Percentiles rank a stretch among this genome's conserved stretches.
phyloP scores from a whole-genome alignment of 345 rosid genomes.

The Lumnitzera littorea region DNA sequence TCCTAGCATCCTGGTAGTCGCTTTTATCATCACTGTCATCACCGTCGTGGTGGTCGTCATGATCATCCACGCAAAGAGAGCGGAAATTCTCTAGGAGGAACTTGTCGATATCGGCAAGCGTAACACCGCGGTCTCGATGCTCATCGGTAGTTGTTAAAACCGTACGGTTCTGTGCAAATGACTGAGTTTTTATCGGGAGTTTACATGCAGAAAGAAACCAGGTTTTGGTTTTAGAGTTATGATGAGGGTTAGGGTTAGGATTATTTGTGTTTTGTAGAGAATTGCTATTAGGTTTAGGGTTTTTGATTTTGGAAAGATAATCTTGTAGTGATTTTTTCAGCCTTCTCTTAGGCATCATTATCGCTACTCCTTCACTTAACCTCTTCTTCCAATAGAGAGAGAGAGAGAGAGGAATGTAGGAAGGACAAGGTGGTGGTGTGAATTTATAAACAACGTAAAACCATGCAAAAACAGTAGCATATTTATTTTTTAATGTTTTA shows the following conservation, averaged over 20 bases:
- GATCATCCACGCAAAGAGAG: conserved; percentile 59
- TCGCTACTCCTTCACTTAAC: background rate
- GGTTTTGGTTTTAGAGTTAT: conserved; percentile 18
- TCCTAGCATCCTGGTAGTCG: conserved; percentile 7
- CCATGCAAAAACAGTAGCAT: too few species aligned
- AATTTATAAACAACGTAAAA: too few species aligned
- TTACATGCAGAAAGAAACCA: conserved; percentile 48
- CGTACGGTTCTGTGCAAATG: conserved; percentile 33
- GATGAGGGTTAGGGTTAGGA: too few species aligned
- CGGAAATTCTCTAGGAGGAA: conserved; percentile 77
- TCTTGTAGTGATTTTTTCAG: conserved; percentile 54
- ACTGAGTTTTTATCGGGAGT: conserved; percentile 48
- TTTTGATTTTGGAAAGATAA: conserved; percentile 60
- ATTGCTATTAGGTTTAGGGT: conserved; percentile 21
- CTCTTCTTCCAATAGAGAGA: background rate
- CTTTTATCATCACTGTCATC: conserved; percentile 9
- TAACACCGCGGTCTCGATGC: conserved; percentile 33
- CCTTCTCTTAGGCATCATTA: conserved; percentile 51
- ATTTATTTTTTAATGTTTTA: too few species aligned
- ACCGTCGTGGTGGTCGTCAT: conserved; percentile 5
- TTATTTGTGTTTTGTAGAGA: conserved; percentile 19
- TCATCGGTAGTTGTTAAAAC: background rate
- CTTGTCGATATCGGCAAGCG: conserved; percentile 70
- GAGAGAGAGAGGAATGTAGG: too few species aligned
- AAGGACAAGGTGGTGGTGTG: too few species aligned